phyloP scores from a whole-genome alignment of 2,329 filamentous ascomycete genomes.

The Fusarium sp. region DNA sequence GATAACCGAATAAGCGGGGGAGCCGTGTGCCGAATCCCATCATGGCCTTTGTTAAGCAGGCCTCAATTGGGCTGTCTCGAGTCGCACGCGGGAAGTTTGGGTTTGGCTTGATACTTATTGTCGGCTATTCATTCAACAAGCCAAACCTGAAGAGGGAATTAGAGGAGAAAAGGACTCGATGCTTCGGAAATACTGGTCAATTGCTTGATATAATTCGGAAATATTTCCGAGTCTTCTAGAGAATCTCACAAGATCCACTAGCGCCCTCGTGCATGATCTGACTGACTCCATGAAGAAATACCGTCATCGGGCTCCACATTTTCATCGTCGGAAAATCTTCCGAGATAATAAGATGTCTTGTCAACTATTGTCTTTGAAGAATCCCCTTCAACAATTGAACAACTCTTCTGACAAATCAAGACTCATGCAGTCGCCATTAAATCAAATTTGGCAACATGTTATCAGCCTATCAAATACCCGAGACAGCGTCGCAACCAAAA shows the following conservation, averaged over 20 bases:
- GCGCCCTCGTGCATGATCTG: background rate
- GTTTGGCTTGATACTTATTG: background rate
- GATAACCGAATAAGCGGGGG: slow-evolving; percentile 20
- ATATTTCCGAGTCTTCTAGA: background rate
- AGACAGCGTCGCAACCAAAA: background rate
- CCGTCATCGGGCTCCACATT: background rate
- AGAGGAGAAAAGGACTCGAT: background rate
- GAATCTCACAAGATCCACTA: background rate
- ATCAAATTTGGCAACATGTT: background rate
- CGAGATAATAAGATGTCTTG: background rate
- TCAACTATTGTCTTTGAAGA: background rate
- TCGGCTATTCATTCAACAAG: background rate
- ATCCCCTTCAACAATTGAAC: background rate
- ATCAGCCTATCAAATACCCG: background rate
- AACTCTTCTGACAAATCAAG: background rate
- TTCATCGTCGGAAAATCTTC: background rate
- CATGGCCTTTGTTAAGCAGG: background rate
- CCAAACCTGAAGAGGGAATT: background rate
- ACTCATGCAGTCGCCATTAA: background rate
- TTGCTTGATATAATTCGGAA: background rate
- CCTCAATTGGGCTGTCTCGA: slow-evolving; percentile 1
- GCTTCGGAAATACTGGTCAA: background rate
- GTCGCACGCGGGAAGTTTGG: background rate
- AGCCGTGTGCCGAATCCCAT: slow-evolving; percentile 13
- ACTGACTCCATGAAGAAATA: background rate